A percentile compares a stretch with the other conserved stretches of the same genome.
Conservation (phyloP, 1,139 yeast species). For the Suhomyces bribrorum region DNA sequence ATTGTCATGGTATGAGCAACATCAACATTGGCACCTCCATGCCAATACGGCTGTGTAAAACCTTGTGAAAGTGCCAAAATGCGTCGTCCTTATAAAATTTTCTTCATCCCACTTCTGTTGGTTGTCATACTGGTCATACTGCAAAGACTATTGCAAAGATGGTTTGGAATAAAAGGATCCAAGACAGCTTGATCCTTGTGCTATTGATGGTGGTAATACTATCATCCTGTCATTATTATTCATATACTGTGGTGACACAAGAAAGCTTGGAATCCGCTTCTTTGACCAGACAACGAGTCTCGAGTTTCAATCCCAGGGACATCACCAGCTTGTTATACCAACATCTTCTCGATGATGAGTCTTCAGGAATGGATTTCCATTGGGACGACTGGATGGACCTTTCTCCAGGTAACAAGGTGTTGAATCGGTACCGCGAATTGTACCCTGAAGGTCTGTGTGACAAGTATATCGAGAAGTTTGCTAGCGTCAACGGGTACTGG, state of each 20-base stretch:
- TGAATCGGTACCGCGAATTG: conserved; percentile 21
- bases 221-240: conserved; percentile 2
- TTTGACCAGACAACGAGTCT: conserved; percentile 23
- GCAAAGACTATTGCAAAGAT: too few species aligned
- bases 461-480: conserved; percentile 22
- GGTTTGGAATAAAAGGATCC: not conserved
- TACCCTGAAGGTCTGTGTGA: conserved; percentile 32
- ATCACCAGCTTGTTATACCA: conserved; percentile 22
- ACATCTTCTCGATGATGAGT: conserved; percentile 14
- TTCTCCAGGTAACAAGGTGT: conserved; percentile 25
- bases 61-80: too few species aligned
- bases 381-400: conserved; percentile 50
- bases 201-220: not conserved
- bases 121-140: too few species aligned
- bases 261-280: conserved; percentile 25
- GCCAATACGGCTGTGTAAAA: not conserved
- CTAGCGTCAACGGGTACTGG: conserved; percentile 37
- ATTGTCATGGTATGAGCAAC: not conserved
- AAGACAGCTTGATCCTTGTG: not conserved
- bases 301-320: conserved; percentile 33
- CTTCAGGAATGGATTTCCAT: conserved; percentile 34
- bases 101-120: too few species aligned
- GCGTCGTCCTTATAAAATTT: too few species aligned
- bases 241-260: conserved; percentile 21
- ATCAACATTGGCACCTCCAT: not conserved